Evolutionary conservation across 2,329 filamentous ascomycete genomes (phyloP).

Genomic region (Magnaporthiopsis poae): DNA sequence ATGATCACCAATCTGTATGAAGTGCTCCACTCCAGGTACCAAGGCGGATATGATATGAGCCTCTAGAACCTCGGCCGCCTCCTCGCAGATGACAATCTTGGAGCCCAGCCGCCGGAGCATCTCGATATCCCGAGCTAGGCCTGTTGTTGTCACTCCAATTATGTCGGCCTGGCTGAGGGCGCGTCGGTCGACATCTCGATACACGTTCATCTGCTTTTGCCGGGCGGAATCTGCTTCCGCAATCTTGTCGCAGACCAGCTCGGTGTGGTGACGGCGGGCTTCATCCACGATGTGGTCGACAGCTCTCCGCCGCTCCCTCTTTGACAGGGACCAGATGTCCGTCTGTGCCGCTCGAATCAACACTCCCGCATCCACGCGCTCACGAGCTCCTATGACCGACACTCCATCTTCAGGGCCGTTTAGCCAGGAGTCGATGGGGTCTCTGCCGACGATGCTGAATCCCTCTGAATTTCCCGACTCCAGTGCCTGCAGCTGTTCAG

Average conservation of each 20-base stretch:
- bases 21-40: conserved; percentile 49
- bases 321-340: conserved; percentile 1
- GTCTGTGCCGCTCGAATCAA: background rate
- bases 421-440: background rate
- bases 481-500: no score
- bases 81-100: conserved; percentile 58
- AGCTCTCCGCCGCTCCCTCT: background rate
- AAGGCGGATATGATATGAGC: conserved; percentile 50
- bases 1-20: conserved; percentile 56
- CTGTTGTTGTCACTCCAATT: conserved; percentile 51
- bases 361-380: background rate
- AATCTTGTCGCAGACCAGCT: conserved; percentile 1
- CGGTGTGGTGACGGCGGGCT: background rate
- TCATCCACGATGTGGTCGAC: background rate
- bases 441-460: background rate
- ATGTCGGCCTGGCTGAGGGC: conserved; percentile 32
- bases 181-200: conserved; percentile 26
- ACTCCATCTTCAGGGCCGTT: no score
- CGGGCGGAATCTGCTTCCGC: background rate
- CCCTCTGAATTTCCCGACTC: background rate
- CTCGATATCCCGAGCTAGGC: conserved; percentile 41
- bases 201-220: conserved; percentile 14
- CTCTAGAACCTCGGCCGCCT: conserved; percentile 60
- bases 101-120: conserved; percentile 37
- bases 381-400: background rate